phyloP scores from a whole-genome alignment of 306 rosid genomes.

The Gynostemma pentaphyllum region DNA sequence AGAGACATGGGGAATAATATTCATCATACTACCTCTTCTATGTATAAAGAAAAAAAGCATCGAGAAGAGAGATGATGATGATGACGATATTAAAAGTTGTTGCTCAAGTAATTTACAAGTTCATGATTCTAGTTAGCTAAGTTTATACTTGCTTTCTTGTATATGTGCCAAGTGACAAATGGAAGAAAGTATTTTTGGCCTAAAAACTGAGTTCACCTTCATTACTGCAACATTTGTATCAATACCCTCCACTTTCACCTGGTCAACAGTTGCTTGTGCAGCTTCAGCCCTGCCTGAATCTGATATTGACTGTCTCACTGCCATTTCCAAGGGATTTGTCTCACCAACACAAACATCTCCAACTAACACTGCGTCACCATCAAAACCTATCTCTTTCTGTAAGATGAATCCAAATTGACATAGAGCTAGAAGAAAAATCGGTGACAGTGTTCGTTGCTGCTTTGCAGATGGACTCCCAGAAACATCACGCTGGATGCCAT shows the following conservation, averaged over 20 bases:
- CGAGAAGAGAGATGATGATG: background rate
- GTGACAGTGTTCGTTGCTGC: constrained; percentile 30
- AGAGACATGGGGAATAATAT: background rate
- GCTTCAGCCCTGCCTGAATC: constrained; percentile 79
- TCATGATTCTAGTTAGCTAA: background rate
- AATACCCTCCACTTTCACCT: constrained; percentile 91
- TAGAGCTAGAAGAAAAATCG: constrained; percentile 55
- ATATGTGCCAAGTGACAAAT: constrained; percentile 15
- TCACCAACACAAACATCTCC: constrained; percentile 73
- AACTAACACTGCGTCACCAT: constrained; percentile 25
- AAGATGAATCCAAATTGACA: constrained; percentile 45
- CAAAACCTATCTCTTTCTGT: constrained; percentile 23
- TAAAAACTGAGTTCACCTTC: constrained; percentile 49
- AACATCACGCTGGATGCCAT: constrained; percentile 31
- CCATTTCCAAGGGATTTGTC: constrained; percentile 58
- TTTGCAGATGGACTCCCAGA: constrained; percentile 35
- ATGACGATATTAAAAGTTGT: background rate
- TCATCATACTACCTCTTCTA: background rate
- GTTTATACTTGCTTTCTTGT: background rate
- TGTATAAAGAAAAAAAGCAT: background rate
- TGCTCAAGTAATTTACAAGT: background rate
- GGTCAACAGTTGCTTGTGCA: constrained; percentile 84
- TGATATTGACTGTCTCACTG: constrained; percentile 51
- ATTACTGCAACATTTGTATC: constrained; percentile 89
- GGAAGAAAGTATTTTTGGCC: constrained; percentile 9